Base-by-base conservation (phyloP, 805 yeast genomes). In the Starmerella sirachaensis region DNA sequence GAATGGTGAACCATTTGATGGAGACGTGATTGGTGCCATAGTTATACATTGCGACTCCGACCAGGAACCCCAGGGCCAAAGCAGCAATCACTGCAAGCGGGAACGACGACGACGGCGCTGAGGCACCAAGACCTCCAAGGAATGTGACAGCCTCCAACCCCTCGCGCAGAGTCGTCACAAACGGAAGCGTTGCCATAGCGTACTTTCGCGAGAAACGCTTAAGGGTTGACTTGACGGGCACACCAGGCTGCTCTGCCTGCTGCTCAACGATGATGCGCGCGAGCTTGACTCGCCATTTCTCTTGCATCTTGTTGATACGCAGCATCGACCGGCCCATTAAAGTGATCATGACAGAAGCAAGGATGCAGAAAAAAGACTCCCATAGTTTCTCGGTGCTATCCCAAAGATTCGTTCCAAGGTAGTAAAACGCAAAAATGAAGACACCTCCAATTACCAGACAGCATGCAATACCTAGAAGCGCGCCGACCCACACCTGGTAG, bases 101-200 rank as follows among this genome's bases (percentile, higher is more conserved):
- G 42, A 80, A 68, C 0, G 84, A 70, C 0, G 72, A 54, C 10
- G 72, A 54, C 5, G 88, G 84, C 45, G 75, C 81, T 24, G 75
- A 72, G 41, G 81, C 73, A 17, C 84, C 84, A 29, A 85, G 76
- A 19, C 95, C 96, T 3, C 94, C 95, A 29, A 85, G 68, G 51
- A 85, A 85, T 2, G 85, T 91, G 25, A 85, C 85, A 0, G 94
- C 94, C 58, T 85, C 95, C 37, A 85, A 62, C 1, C 94, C 94
- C 58, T 85, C 95, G 54, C 95, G 70, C 34, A 85, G 62, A 4
- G 93, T 77, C 2, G 96, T 85, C 32, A 85, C 69, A 51, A 85
- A 76, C 1, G 96, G 95, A 28, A 84, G 60, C 24, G 84, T 64
- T 43, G 78, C 81, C 57, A 80, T 61, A 3, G 88, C 76, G 54